A percentile compares a stretch with the other conserved stretches of the same genome.
Conservation (phyloP, 495 filamentous ascomycete genomes). For the Zalerion maritima region DNA sequence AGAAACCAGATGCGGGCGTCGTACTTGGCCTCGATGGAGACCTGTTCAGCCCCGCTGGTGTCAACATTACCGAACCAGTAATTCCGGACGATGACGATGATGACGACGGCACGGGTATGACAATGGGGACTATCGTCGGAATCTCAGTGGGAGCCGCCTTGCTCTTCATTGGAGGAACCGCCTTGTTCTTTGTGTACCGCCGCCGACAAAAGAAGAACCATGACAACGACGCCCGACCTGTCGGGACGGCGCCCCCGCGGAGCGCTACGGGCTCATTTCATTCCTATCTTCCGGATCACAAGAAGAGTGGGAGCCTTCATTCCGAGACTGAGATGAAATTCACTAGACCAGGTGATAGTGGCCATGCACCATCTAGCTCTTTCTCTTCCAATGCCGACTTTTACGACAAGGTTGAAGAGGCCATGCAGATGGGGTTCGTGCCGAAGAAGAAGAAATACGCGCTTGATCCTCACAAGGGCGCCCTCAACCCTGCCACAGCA, state of each 20-base stretch:
- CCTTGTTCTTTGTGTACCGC: slow-evolving; percentile 27
- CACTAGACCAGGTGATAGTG: slow-evolving; percentile 11
- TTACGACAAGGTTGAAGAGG: slow-evolving; percentile 12
- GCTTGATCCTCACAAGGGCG: no score
- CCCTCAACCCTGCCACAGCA: slow-evolving; percentile 13
- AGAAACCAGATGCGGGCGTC: slow-evolving; percentile 18
- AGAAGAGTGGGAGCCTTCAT: slow-evolving; percentile 14
- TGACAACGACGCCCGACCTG: slow-evolving; percentile 3
- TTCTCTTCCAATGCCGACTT: slow-evolving; percentile 17
- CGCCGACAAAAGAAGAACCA: slow-evolving; percentile 19
- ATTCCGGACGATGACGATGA: slow-evolving; percentile 9
- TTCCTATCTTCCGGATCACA: slow-evolving; percentile 6
- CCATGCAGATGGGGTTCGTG: no score
- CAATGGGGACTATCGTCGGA: slow-evolving; percentile 30
- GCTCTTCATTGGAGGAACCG: slow-evolving; percentile 21
- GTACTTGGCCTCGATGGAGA: slow-evolving; percentile 19
- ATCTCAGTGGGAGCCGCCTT: slow-evolving; percentile 24
- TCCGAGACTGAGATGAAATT: slow-evolving; percentile 12
- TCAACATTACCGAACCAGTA: slow-evolving; percentile 22
- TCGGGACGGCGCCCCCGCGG: no score
- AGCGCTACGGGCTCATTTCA: slow-evolving; percentile 13
- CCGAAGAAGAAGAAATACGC: no score
- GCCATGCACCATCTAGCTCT: slow-evolving; percentile 9
- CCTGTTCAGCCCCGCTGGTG: slow-evolving; percentile 15
- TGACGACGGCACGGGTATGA: slow-evolving; percentile 12